A percentile compares a stretch with the other conserved stretches of the same genome.
Conservation (phyloP, 129 eudicot species). For the Artemisia annua region DNA sequence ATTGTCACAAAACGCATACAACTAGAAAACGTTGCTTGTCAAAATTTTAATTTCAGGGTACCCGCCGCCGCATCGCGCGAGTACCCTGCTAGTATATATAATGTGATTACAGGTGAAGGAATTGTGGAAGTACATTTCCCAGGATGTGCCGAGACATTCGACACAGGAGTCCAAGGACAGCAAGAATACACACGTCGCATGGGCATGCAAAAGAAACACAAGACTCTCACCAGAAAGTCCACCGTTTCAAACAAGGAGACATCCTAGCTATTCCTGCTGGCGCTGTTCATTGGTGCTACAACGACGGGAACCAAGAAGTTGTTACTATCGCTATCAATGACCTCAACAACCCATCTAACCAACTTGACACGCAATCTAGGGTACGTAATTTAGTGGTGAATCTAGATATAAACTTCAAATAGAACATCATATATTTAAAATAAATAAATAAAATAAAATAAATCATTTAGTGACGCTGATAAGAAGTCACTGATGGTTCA, state of each 20-base stretch:
- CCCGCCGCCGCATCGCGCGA: no score
- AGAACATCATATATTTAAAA: not conserved
- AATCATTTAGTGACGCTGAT: no score
- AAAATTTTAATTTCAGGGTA: no score
- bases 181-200: constrained; percentile 25
- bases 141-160: constrained; percentile 78
- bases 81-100: no score
- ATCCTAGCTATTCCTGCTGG: constrained; percentile 74
- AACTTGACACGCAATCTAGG: constrained; percentile 63
- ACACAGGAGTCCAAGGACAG: constrained; percentile 37
- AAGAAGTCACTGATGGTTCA: no score
- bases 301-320: constrained; percentile 59
- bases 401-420: not conserved
- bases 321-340: constrained; percentile 53
- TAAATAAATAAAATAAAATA: no score
- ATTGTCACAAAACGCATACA: no score
- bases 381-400: no score
- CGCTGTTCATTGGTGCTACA: constrained; percentile 70
- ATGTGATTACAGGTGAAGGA: constrained; percentile 57
- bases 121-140: constrained; percentile 50
- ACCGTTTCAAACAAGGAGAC: constrained; percentile 61
- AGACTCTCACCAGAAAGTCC: constrained; percentile 74
- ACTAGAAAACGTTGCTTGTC: no score
- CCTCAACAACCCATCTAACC: constrained; percentile 75
- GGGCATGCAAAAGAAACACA: constrained; percentile 8